Conservation (phyloP, 2,329 filamentous ascomycete species). For the Cladosporium austrohemisphaericum region DNA sequence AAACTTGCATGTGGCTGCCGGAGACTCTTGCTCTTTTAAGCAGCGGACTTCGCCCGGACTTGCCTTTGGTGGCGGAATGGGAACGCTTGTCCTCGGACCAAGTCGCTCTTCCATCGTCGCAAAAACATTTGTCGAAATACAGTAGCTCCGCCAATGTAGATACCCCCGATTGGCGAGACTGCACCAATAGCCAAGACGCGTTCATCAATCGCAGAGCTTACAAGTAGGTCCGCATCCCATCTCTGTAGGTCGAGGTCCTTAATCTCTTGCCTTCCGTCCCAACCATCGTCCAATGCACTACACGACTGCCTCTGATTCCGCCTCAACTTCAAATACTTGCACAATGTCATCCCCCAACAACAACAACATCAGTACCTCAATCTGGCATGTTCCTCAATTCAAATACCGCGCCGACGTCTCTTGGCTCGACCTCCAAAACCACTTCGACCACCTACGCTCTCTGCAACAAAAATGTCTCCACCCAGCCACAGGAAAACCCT, state of each 20-base stretch:
- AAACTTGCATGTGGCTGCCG: too few species aligned
- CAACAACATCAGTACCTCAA: too few species aligned
- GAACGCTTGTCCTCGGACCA: background rate
- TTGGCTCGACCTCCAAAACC: conserved; percentile 31
- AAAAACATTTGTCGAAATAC: too few species aligned
- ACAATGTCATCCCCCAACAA: background rate
- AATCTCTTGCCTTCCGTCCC: background rate
- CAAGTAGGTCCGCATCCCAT: too few species aligned
- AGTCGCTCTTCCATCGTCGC: background rate
- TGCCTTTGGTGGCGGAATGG: background rate
- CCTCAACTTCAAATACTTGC: background rate
- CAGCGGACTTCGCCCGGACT: background rate
- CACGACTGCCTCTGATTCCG: background rate
- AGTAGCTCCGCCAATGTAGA: too few species aligned
- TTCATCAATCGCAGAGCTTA: too few species aligned
- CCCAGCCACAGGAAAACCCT: conserved; percentile 25
- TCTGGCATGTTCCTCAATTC: conserved; percentile 32
- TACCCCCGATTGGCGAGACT: too few species aligned
- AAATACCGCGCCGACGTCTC: conserved; percentile 32
- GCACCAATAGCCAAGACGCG: too few species aligned
- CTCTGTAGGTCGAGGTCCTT: background rate
- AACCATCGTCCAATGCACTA: conserved; percentile 3
- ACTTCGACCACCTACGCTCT: conserved; percentile 32
- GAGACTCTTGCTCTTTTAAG: background rate
- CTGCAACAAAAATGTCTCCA: conserved; percentile 27